These are phyloP conservation scores for Fraxinus paxiana DNA, from an alignment of 305 asterid genomes.

Conservation along the genomic window DNA sequence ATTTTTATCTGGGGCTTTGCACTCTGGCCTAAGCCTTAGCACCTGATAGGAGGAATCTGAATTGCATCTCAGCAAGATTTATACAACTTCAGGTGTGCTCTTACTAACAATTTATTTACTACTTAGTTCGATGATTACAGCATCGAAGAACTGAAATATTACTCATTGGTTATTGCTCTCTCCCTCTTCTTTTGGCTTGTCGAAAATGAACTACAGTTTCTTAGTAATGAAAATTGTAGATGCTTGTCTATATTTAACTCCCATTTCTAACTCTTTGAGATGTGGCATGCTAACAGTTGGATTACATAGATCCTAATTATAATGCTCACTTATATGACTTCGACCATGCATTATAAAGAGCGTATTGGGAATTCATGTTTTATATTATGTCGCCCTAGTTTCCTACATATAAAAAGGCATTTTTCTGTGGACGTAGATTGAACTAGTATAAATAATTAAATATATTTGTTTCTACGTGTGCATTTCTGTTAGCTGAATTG, in stretches of 20 bases:
- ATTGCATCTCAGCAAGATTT: background rate
- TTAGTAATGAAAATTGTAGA: background rate
- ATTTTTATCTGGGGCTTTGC: slow-evolving; percentile 9
- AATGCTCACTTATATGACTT: background rate
- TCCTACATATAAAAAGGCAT: background rate
- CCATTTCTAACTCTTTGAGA: background rate
- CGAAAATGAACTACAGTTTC: background rate
- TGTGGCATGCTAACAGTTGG: background rate
- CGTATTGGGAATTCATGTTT: background rate
- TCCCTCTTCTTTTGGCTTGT: background rate
- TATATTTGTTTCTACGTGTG: background rate
- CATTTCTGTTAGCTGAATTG: background rate
- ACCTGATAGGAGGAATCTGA: slow-evolving; percentile 5
- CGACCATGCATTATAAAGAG: background rate
- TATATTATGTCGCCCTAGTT: background rate
- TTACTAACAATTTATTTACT: background rate
- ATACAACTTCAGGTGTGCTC: background rate
- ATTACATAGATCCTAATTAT: background rate
- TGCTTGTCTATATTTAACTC: background rate
- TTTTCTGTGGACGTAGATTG: background rate
- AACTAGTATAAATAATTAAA: background rate
- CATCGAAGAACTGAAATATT: slow-evolving; percentile 1
- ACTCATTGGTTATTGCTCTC: background rate
- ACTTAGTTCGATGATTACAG: background rate
- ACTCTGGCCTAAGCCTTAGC: background rate